These are phyloP conservation scores for Pythium utonaiense DNA, from an alignment of 352 stramenopile genomes.

Conservation along the genomic window DNA sequence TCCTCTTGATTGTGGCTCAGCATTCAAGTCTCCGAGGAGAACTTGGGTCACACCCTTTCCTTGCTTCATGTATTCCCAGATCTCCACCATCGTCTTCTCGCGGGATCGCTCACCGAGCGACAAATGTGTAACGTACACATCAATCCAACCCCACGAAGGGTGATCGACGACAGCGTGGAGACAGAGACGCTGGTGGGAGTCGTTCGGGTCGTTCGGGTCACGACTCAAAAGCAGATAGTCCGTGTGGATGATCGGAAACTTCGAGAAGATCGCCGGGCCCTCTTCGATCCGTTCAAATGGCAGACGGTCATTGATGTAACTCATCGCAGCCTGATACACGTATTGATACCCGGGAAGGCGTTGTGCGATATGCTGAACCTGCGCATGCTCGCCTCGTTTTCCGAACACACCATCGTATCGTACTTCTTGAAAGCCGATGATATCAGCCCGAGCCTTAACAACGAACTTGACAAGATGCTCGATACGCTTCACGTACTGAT, in stretches of 20 bases:
- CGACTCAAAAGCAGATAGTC: conserved; percentile 81
- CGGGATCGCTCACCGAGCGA: conserved; percentile 73
- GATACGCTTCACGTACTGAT: conserved; percentile 74
- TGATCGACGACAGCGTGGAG: conserved; percentile 73
- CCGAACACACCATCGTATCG: conserved; percentile 82
- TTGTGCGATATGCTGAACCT: conserved; percentile 70
- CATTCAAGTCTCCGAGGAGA: conserved; percentile 83
- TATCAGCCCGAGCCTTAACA: conserved; percentile 40
- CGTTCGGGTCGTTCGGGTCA: conserved; percentile 78
- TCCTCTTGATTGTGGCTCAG: conserved; percentile 74
- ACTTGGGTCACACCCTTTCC: conserved; percentile 65
- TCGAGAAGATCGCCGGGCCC: conserved; percentile 78
- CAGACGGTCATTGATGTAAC: conserved; percentile 56
- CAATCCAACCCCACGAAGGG: conserved; percentile 57
- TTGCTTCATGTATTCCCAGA: conserved; percentile 76
- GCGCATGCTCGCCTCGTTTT: conserved; percentile 49
- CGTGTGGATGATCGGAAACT: conserved; percentile 70
- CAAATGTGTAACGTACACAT: conserved; percentile 87
- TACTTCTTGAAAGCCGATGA: conserved; percentile 88
- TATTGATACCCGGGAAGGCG: conserved; percentile 74
- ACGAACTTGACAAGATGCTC: conserved; percentile 70
- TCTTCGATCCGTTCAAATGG: conserved; percentile 83
- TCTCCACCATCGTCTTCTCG: conserved; percentile 75
- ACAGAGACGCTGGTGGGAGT: conserved; percentile 81
- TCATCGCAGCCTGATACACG: conserved; percentile 86